Conservation (phyloP, 495 filamentous ascomycete genomes). For the Aspergillus heteromorphus region DNA sequence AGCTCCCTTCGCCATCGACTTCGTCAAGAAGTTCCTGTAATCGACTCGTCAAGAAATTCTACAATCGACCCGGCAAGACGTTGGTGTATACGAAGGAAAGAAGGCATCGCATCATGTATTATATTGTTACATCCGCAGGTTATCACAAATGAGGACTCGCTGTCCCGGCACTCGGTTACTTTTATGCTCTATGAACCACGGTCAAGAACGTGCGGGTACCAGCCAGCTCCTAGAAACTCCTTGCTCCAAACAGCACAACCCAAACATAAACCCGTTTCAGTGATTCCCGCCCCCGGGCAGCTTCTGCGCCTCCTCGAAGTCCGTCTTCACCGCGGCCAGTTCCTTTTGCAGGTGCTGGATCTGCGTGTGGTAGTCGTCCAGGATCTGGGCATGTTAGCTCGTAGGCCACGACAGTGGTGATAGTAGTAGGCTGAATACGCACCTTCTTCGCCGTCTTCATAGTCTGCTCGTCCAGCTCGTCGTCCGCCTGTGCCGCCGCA, state of each 20-base stretch:
- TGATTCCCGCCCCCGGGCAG: conserved; percentile 13
- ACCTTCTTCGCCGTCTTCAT: conserved; percentile 84
- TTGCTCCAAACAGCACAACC: conserved; percentile 8
- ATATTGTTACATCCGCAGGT: conserved; percentile 30
- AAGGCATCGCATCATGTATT: conserved; percentile 24
- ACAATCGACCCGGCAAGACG: conserved; percentile 34
- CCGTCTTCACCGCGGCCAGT: conserved; percentile 67
- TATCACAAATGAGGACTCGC: conserved; percentile 7
- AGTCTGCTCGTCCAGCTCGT: conserved; percentile 68
- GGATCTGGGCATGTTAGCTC: conserved; percentile 52
- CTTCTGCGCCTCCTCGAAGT: conserved; percentile 73
- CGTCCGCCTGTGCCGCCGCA: conserved; percentile 41
- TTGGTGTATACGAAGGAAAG: neutral
- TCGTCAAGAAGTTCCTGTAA: conserved; percentile 69
- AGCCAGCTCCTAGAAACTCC: conserved; percentile 16
- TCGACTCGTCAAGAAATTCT: conserved; percentile 29
- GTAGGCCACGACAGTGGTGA: neutral
- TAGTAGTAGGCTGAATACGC: neutral
- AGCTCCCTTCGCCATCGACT: conserved; percentile 84
- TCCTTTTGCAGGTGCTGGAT: conserved; percentile 80
- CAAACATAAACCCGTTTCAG: conserved; percentile 4
- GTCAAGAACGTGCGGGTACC: conserved; percentile 4
- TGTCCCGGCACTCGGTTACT: conserved; percentile 9
- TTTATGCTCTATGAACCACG: neutral
- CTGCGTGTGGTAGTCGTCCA: conserved; percentile 86